Percentiles rank a stretch among this genome's conserved stretches.
phyloP scores from a whole-genome alignment of 176 grass and related monocot genomes.

The Thalia dealbata region DNA sequence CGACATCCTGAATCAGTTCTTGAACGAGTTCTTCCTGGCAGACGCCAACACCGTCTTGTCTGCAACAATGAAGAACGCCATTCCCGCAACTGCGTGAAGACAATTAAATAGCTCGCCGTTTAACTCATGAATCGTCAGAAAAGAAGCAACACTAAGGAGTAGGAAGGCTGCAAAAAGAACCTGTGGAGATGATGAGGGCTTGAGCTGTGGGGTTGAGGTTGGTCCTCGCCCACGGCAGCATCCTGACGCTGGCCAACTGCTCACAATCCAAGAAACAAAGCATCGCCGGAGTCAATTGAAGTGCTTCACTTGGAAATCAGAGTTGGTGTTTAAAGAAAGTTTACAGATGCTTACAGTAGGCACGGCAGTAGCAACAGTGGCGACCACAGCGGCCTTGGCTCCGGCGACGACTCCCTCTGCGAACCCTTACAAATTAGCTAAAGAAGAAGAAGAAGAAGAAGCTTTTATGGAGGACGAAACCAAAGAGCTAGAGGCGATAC shows the following conservation, averaged over 20 bases:
- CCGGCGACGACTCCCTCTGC: slow-evolving; percentile 61
- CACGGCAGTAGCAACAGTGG: slow-evolving; percentile 44
- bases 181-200: slow-evolving; percentile 59
- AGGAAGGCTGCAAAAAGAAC: neutral
- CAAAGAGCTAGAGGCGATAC: neutral
- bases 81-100: neutral
- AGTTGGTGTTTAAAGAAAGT: too few relatives aligned
- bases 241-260: slow-evolving; percentile 68
- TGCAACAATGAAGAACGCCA: neutral
- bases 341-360: slow-evolving; percentile 33
- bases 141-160: neutral
- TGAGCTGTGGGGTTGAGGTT: slow-evolving; percentile 65
- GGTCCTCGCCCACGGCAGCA: slow-evolving; percentile 55
- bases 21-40: slow-evolving; percentile 1
- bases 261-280: neutral
- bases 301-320: neutral
- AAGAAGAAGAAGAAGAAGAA: too few relatives aligned
- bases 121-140: neutral
- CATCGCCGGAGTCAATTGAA: too few relatives aligned
- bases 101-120: neutral
- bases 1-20: neutral
- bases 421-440: neutral
- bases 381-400: slow-evolving; percentile 45
- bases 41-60: neutral
- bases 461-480: too few relatives aligned